Conservation (phyloP, 176 grass and related monocot genomes). For the Triticum urartu region DNA sequence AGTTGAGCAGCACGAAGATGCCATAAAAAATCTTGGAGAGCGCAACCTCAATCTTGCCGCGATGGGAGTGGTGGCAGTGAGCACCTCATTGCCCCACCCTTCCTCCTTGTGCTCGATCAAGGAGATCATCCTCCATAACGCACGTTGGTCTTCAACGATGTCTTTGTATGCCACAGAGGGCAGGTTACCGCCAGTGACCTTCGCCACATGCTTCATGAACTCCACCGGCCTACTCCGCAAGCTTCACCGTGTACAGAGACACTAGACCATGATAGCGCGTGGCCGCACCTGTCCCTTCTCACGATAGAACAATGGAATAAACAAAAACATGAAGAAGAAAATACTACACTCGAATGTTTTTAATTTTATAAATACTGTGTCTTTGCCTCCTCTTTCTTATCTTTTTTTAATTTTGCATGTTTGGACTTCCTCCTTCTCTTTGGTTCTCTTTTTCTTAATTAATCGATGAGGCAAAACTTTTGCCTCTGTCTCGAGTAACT, state of each 20-base stretch:
- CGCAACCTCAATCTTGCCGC: slow-evolving; percentile 69
- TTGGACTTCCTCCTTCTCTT: too few species aligned
- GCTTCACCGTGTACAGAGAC: slow-evolving; percentile 65
- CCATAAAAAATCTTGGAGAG: slow-evolving; percentile 69
- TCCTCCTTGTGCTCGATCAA: slow-evolving; percentile 91
- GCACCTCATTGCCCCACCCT: slow-evolving; percentile 61
- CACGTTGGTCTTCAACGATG: slow-evolving; percentile 62
- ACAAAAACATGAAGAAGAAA: too few species aligned
- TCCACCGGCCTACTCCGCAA: slow-evolving; percentile 76
- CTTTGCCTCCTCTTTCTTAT: too few species aligned
- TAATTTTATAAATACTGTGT: too few species aligned
- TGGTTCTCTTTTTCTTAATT: too few species aligned
- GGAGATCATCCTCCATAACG: slow-evolving; percentile 70
- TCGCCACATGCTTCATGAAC: slow-evolving; percentile 84
- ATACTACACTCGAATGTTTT: too few species aligned
- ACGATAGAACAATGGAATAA: too few species aligned
- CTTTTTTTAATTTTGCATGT: too few species aligned
- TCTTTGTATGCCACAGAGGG: slow-evolving; percentile 80
- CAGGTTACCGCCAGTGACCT: slow-evolving; percentile 24
- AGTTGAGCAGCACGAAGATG: slow-evolving; percentile 67
- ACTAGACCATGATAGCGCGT: too few species aligned
- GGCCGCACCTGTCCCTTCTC: too few species aligned
- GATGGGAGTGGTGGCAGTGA: slow-evolving; percentile 54
- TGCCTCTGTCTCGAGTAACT: too few species aligned
- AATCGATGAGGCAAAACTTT: too few species aligned